A percentile compares a stretch with the other conserved stretches of the same genome.
Conservation (phyloP, 495 filamentous ascomycete genomes). For the Mycothermus thermophilus region DNA sequence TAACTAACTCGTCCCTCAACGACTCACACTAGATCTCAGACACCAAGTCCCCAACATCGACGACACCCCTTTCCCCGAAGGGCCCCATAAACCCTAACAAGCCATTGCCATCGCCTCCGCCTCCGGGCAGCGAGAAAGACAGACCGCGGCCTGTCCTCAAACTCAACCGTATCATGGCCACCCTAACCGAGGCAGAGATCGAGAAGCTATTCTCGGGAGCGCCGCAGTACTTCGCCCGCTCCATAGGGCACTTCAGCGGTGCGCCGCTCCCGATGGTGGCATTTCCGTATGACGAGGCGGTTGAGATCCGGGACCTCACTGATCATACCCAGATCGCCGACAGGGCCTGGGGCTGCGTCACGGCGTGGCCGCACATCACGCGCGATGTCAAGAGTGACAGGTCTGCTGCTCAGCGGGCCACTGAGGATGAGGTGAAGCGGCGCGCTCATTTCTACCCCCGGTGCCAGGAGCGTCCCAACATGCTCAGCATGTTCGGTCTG, state of each 20-base stretch:
- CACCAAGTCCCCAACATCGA: no score
- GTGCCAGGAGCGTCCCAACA: constrained; percentile 51
- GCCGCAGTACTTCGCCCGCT: constrained; percentile 54
- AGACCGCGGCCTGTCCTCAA: constrained; percentile 28
- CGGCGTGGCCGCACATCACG: constrained; percentile 38
- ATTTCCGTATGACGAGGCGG: constrained; percentile 55
- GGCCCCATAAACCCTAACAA: constrained; percentile 35
- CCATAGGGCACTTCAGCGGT: constrained; percentile 37
- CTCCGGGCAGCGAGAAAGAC: constrained; percentile 30
- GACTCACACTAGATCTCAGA: constrained; percentile 10
- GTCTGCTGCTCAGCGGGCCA: constrained; percentile 18
- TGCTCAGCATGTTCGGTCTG: constrained; percentile 58
- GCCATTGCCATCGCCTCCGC: constrained; percentile 38
- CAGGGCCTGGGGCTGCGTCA: constrained; percentile 39
- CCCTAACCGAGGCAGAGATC: constrained; percentile 46
- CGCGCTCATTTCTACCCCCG: constrained; percentile 44
- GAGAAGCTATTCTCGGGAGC: constrained; percentile 65
- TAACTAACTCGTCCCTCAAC: constrained; percentile 11
- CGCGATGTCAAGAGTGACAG: constrained; percentile 29
- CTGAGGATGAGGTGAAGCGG: constrained; percentile 28
- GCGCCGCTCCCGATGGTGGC: constrained; percentile 50
- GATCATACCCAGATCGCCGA: constrained; percentile 46
- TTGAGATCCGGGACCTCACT: constrained; percentile 46
- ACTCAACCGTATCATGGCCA: constrained; percentile 39
- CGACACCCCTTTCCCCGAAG: constrained; percentile 16